Percentiles rank a stretch among this genome's conserved stretches.
Conservation (phyloP, 371 early-diverging fungal species). For the Actinomortierella ambigua region DNA sequence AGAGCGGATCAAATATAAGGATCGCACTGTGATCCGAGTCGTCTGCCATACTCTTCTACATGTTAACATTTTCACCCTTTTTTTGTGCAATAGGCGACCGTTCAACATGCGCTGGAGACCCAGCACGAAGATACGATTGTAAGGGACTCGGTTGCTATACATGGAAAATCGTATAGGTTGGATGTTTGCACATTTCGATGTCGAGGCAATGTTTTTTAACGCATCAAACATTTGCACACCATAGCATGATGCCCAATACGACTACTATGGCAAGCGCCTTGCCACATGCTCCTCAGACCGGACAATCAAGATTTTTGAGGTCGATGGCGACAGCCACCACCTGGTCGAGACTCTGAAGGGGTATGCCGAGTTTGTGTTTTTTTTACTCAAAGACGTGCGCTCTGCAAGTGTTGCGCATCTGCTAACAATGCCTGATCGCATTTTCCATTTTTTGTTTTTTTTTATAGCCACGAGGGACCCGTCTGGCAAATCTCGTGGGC, state of each 20-base stretch:
- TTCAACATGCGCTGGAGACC: slow-evolving; percentile 78
- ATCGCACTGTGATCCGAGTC: background rate
- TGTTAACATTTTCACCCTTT: slow-evolving; percentile 1
- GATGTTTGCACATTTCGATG: too few relatives aligned
- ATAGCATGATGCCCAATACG: slow-evolving; percentile 97
- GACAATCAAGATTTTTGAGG: slow-evolving; percentile 90
- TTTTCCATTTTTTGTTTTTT: background rate
- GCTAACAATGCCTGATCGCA: background rate
- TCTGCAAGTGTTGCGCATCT: too few relatives aligned
- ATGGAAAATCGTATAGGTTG: too few relatives aligned
- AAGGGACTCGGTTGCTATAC: slow-evolving; percentile 31
- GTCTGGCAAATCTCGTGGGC: slow-evolving; percentile 99
- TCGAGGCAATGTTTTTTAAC: slow-evolving; percentile 3
- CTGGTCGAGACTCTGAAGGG: slow-evolving; percentile 81
- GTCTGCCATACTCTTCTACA: background rate
- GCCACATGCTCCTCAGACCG: slow-evolving; percentile 98
- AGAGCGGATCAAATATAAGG: too few relatives aligned
- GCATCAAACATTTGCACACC: background rate
- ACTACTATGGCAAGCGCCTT: slow-evolving; percentile 95
- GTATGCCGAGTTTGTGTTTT: too few relatives aligned
- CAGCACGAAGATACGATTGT: slow-evolving; percentile 96
- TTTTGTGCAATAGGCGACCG: slow-evolving; percentile 43
- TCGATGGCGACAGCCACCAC: slow-evolving; percentile 83
- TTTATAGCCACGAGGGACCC: slow-evolving; percentile 89
- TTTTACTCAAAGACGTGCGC: too few relatives aligned